These are phyloP conservation scores for Cryphonectria parasitica DNA, from an alignment of 2,329 filamentous ascomycete species.

Conservation along the genomic window DNA sequence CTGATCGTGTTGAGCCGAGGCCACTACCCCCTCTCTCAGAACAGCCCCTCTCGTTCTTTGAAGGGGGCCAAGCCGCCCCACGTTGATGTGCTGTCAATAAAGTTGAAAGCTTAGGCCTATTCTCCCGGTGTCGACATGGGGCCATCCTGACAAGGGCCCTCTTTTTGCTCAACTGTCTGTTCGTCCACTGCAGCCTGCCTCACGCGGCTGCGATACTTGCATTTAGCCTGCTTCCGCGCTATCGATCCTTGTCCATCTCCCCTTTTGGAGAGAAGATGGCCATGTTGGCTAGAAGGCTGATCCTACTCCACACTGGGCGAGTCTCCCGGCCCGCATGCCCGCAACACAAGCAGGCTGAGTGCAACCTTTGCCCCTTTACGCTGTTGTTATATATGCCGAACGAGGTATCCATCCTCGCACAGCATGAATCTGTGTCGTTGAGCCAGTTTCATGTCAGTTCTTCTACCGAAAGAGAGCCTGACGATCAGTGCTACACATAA, in stretches of 20 bases:
- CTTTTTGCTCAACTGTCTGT: not conserved
- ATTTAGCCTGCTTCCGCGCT: constrained; percentile 23
- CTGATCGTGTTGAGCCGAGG: not conserved
- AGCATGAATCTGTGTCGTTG: not conserved
- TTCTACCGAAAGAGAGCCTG: constrained; percentile 3
- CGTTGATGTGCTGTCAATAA: not conserved
- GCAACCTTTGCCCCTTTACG: not conserved
- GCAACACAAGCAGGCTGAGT: not conserved
- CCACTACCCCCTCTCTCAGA: not conserved
- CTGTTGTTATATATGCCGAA: constrained; percentile 22
- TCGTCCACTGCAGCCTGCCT: not conserved
- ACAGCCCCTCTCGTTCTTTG: not conserved
- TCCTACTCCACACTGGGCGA: constrained; percentile 18
- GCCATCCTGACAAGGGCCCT: not conserved
- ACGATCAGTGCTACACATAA: constrained; percentile 7
- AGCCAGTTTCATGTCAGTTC: constrained; percentile 4
- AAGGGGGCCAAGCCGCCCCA: not conserved
- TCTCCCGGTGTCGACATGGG: constrained; percentile 1
- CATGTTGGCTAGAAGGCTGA: constrained; percentile 17
- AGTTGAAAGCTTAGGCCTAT: not conserved
- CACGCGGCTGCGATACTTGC: constrained; percentile 3
- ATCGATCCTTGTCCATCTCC: constrained; percentile 17
- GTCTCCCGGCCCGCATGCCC: constrained; percentile 23
- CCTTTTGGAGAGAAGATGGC: not conserved
- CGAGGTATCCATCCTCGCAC: not conserved